These are phyloP conservation scores for Choiromyces venosus DNA, from an alignment of 495 filamentous ascomycete species.

Conservation along the genomic window DNA sequence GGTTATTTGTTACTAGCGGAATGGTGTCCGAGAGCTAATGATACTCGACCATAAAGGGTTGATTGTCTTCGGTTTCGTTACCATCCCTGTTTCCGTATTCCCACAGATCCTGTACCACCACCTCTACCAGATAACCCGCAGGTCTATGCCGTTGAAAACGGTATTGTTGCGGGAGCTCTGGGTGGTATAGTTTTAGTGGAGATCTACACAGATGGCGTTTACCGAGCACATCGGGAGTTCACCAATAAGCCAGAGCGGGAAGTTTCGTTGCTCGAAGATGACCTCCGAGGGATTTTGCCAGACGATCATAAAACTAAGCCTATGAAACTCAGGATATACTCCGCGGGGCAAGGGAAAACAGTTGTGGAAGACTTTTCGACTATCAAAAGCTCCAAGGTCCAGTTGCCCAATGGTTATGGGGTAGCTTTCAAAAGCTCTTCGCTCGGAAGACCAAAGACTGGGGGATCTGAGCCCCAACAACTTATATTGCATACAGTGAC, in stretches of 20 bases:
- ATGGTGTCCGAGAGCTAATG: slow-evolving; percentile 13
- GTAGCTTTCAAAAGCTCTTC: slow-evolving; percentile 69
- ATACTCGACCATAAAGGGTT: slow-evolving; percentile 42
- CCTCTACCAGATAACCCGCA: slow-evolving; percentile 73
- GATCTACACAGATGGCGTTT: slow-evolving; percentile 66
- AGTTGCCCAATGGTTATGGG: slow-evolving; percentile 65
- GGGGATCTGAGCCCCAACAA: slow-evolving; percentile 66
- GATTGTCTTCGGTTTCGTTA: slow-evolving; percentile 81
- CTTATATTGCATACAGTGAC: slow-evolving; percentile 65
- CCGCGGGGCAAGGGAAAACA: slow-evolving; percentile 63
- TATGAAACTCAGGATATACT: slow-evolving; percentile 66
- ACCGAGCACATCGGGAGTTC: slow-evolving; percentile 74
- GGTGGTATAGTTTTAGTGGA: slow-evolving; percentile 79
- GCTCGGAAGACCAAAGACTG: slow-evolving; percentile 66
- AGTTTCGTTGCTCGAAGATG: slow-evolving; percentile 65
- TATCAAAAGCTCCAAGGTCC: slow-evolving; percentile 65
- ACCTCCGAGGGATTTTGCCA: slow-evolving; percentile 63
- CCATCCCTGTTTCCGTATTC: slow-evolving; percentile 84
- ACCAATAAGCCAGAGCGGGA: slow-evolving; percentile 62
- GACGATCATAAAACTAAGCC: slow-evolving; percentile 65
- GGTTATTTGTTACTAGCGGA: background rate
- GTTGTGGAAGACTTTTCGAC: slow-evolving; percentile 68
- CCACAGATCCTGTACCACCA: slow-evolving; percentile 59
- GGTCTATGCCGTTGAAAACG: slow-evolving; percentile 78
- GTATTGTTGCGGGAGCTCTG: slow-evolving; percentile 71